Conservation (phyloP, 2,329 filamentous ascomycete species). For the Leptographium galeiforme region DNA sequence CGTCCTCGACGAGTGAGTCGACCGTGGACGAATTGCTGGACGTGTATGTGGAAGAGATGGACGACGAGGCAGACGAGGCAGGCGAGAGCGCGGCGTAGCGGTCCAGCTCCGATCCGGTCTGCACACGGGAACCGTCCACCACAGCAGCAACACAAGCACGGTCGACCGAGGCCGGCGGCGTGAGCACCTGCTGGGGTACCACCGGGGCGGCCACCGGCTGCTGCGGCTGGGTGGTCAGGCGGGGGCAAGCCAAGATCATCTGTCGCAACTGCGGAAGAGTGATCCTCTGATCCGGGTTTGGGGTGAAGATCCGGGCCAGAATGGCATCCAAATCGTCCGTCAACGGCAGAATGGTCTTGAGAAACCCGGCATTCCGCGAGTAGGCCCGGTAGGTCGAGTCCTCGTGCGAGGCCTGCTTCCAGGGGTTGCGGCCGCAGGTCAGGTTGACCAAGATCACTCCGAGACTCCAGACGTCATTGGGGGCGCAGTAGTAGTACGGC, state of each 20-base stretch:
- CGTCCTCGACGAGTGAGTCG: slow-evolving; percentile 14
- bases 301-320: slow-evolving; percentile 74
- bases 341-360: slow-evolving; percentile 84
- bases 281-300: slow-evolving; percentile 71
- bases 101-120: background rate
- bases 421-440: slow-evolving; percentile 94
- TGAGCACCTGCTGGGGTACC: background rate
- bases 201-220: slow-evolving; percentile 16
- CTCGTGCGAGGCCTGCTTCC: slow-evolving; percentile 89
- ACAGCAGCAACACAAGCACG: slow-evolving; percentile 8
- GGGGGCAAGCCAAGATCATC: slow-evolving; percentile 61
- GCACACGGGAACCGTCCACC: slow-evolving; percentile 17
- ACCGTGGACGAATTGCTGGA: slow-evolving; percentile 3
- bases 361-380: slow-evolving; percentile 69
- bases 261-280: slow-evolving; percentile 66
- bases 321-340: slow-evolving; percentile 84
- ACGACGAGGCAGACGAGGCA: slow-evolving; percentile 17
- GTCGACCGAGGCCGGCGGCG: background rate
- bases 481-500: slow-evolving; percentile 76
- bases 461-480: slow-evolving; percentile 97
- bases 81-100: slow-evolving; percentile 28
- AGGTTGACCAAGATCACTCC: slow-evolving; percentile 96
- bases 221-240: slow-evolving; percentile 42
- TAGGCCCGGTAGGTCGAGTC: slow-evolving; percentile 93
- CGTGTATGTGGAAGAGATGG: slow-evolving; percentile 24